A percentile compares a stretch with the other conserved stretches of the same genome.
These are phyloP conservation scores for Chalciporus chontae DNA, from an alignment of 768 basidiomycete genomes.

Conservation along the genomic window DNA sequence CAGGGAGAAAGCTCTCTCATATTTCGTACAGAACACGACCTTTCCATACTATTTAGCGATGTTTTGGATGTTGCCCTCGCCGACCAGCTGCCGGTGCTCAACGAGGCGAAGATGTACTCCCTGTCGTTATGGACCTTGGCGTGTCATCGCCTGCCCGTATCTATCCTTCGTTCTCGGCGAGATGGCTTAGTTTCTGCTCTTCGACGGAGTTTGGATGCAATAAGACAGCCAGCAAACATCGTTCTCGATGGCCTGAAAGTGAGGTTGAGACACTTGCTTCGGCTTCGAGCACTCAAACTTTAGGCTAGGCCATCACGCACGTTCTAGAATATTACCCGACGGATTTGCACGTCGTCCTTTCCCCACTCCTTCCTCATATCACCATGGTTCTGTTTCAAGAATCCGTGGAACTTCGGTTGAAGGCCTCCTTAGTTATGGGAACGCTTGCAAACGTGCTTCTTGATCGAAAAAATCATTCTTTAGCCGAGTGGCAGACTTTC, in stretches of 20 bases:
- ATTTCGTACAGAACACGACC: slow-evolving; percentile 36
- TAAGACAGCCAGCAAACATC: slow-evolving; percentile 15
- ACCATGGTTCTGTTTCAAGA: slow-evolving; percentile 12
- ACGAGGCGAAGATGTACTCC: slow-evolving; percentile 42
- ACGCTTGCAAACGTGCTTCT: slow-evolving; percentile 29
- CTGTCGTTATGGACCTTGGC: slow-evolving; percentile 50
- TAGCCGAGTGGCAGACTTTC: slow-evolving; percentile 21
- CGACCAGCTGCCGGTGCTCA: slow-evolving; percentile 33
- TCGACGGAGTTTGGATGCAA: slow-evolving; percentile 32
- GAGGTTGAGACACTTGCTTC: background rate
- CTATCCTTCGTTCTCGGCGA: slow-evolving; percentile 33
- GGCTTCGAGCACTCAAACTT: slow-evolving; percentile 3
- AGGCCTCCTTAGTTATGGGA: slow-evolving; percentile 20
- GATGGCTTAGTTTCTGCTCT: slow-evolving; percentile 35
- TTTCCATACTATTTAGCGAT: slow-evolving; percentile 43
- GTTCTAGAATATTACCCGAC: slow-evolving; percentile 17
- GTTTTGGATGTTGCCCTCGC: slow-evolving; percentile 41
- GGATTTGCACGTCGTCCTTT: slow-evolving; percentile 15
- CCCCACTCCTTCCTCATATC: slow-evolving; percentile 21
- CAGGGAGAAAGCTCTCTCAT: background rate
- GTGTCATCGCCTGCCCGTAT: slow-evolving; percentile 44
- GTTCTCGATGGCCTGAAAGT: slow-evolving; percentile 31
- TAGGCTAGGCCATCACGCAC: slow-evolving; percentile 23
- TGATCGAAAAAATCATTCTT: slow-evolving; percentile 31
- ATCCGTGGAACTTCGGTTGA: slow-evolving; percentile 17